Percentiles rank a stretch among this genome's conserved stretches.
These are phyloP conservation scores for Lupinus albus DNA, from an alignment of 306 rosid species.

Conservation along the genomic window DNA sequence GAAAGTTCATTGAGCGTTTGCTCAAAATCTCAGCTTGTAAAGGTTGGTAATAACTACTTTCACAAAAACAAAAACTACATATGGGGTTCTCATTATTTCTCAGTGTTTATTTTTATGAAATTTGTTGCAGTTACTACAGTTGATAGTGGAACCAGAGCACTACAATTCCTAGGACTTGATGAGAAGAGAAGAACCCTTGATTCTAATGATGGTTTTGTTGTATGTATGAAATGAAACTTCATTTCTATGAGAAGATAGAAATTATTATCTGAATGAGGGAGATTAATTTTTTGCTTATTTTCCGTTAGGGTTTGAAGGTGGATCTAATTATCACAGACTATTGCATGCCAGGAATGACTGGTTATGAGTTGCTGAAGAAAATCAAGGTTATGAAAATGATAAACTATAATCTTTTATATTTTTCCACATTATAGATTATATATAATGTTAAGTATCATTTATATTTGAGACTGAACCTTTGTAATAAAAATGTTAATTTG, in stretches of 20 bases:
- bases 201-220: conserved; percentile 65
- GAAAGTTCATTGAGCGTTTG: conserved; percentile 82
- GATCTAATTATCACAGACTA: conserved; percentile 96
- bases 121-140: conserved; percentile 75
- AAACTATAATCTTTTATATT: background rate
- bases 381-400: conserved; percentile 62
- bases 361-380: conserved; percentile 88
- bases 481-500: background rate
- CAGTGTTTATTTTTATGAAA: background rate
- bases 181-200: conserved; percentile 54
- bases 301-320: conserved; percentile 60
- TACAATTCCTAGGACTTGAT: conserved; percentile 80
- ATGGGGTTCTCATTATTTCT: no score
- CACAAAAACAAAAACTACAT: background rate
- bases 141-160: conserved; percentile 89
- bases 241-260: no score
- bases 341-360: conserved; percentile 99
- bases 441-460: background rate
- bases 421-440: background rate
- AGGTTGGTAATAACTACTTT: conserved; percentile 49
- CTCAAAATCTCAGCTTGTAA: conserved; percentile 78
- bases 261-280: background rate
- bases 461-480: background rate
- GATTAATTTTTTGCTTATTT: conserved; percentile 23
- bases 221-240: conserved; percentile 37